Conservation (phyloP, 2,329 filamentous ascomycete genomes). For the Lachnellula occidentalis region DNA sequence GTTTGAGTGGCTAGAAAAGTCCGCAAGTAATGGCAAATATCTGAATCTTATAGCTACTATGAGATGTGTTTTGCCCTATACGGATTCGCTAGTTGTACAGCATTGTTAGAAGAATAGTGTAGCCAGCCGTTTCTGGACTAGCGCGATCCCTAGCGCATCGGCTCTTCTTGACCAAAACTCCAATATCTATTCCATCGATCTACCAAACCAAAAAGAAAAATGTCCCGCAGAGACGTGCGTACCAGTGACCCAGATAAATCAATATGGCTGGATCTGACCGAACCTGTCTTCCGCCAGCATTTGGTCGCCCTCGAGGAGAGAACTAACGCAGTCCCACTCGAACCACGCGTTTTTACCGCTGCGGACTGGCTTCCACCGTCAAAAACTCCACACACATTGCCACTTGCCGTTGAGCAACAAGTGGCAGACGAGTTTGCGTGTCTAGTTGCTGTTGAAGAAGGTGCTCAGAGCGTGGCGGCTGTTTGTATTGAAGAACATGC, state of each 20-base stretch:
- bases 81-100: no score
- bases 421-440: conserved; percentile 30
- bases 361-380: background rate
- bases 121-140: no score
- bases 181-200: no score
- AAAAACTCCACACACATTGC: conserved; percentile 6
- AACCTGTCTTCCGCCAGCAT: conserved; percentile 7
- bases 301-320: conserved; percentile 9
- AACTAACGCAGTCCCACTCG: conserved; percentile 15
- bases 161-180: no score
- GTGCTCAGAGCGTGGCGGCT: conserved; percentile 26
- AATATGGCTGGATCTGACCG: conserved; percentile 7
- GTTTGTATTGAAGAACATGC: conserved; percentile 27
- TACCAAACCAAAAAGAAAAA: background rate
- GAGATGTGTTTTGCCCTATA: no score
- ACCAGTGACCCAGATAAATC: conserved; percentile 4
- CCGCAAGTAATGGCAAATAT: no score
- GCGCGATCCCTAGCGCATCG: no score
- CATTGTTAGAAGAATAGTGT: no score
- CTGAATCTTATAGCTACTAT: no score
- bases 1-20: no score
- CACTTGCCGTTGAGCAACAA: conserved; percentile 24
- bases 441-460: conserved; percentile 27
- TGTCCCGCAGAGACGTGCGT: background rate
- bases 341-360: conserved; percentile 11